These are phyloP conservation scores for Scheffersomyces stipitis DNA, from an alignment of 805 yeast genomes.

Conservation along the genomic window DNA sequence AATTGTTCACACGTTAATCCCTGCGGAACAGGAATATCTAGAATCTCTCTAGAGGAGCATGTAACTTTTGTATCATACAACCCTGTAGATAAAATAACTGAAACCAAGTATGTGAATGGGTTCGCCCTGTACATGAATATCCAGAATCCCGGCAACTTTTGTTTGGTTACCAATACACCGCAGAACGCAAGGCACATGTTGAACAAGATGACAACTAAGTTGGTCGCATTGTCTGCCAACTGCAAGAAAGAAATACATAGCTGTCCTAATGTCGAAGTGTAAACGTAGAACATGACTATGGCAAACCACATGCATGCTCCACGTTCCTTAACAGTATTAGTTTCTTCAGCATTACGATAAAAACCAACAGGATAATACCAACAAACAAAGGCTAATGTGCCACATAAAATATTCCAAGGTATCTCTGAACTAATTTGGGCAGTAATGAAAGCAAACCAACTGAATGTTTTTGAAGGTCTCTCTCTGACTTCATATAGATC, in stretches of 20 bases:
- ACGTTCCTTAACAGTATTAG: constrained; percentile 21
- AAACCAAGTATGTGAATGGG: constrained; percentile 64
- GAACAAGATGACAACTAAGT: constrained; percentile 18
- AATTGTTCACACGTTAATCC: constrained; percentile 21
- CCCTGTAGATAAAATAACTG: constrained; percentile 44
- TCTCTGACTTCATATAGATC: constrained; percentile 68
- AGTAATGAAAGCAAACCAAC: constrained; percentile 59
- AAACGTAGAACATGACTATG: constrained; percentile 14
- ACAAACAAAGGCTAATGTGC: constrained; percentile 40
- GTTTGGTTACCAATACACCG: constrained; percentile 16
- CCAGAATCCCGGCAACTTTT: constrained; percentile 39
- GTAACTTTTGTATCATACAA: constrained; percentile 36
- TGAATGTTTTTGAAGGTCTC: constrained; percentile 65
- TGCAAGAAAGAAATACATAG: constrained; percentile 16
- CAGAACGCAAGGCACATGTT: constrained; percentile 22
- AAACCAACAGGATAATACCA: constrained; percentile 56
- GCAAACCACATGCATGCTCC: constrained; percentile 36
- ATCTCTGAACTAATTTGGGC: constrained; percentile 63
- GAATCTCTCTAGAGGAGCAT: constrained; percentile 23
- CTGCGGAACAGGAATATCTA: constrained; percentile 16
- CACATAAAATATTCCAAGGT: constrained; percentile 59
- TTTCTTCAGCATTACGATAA: constrained; percentile 9
- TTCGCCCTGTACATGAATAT: constrained; percentile 69
- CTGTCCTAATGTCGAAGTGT: constrained; percentile 18
- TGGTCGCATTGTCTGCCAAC: constrained; percentile 19